phyloP scores from a whole-genome alignment of 345 rosid species.

The Arabidopsis arenosa region DNA sequence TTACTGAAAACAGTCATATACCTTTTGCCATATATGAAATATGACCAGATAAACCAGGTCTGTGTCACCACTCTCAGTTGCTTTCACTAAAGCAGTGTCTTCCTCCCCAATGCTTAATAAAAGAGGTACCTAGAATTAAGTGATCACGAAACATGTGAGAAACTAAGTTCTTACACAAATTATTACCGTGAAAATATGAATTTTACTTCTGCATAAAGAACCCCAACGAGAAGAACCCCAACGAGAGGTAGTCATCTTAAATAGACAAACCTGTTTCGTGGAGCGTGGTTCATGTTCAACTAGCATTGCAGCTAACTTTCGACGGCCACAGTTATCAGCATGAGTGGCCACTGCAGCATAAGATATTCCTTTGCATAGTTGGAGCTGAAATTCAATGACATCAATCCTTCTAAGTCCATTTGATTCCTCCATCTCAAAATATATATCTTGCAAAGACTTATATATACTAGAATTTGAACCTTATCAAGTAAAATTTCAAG shows the following conservation, averaged over 20 bases:
- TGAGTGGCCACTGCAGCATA: conserved; percentile 99
- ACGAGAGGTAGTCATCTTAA: conserved; percentile 19
- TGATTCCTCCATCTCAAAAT: conserved; percentile 3
- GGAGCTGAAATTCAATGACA: conserved; percentile 70
- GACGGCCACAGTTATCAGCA: conserved; percentile 90
- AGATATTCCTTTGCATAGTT: conserved; percentile 86
- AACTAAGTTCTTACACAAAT: not conserved
- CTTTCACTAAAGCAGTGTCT: conserved; percentile 88
- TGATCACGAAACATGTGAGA: conserved; percentile 15
- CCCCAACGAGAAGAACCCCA: not conserved
- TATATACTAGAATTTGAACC: conserved; percentile 52
- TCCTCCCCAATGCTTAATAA: conserved; percentile 94
- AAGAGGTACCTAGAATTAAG: conserved; percentile 76
- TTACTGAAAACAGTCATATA: conserved; percentile 27
- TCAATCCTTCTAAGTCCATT: conserved; percentile 10
- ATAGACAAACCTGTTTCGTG: conserved; percentile 71
- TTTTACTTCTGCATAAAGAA: not conserved
- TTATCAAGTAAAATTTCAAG: conserved; percentile 93
- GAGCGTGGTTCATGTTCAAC: conserved; percentile 96
- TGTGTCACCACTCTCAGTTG: conserved; percentile 95
- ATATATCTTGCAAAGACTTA: conserved; percentile 8
- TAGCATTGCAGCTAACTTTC: conserved; percentile 97
- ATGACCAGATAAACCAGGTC: conserved; percentile 96
- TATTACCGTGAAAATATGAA: not conserved
- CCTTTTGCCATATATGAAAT: conserved; percentile 98